phyloP scores from a whole-genome alignment of 352 stramenopile genomes.

The Globisporangium barbulae region DNA sequence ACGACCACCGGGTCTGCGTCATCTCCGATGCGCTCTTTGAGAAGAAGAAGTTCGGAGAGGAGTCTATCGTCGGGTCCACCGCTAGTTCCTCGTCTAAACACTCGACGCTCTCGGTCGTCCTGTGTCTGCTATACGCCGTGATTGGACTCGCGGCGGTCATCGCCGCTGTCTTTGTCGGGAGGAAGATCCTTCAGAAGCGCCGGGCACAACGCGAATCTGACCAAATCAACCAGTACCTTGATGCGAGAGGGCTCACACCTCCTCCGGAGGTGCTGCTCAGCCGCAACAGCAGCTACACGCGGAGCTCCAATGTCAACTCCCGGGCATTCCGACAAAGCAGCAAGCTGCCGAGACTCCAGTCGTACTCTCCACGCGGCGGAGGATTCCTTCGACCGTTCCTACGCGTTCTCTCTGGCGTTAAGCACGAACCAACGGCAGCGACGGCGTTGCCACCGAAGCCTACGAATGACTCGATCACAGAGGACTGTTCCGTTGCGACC shows the following conservation, averaged over 20 bases:
- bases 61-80: background rate
- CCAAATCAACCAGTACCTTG: slow-evolving; percentile 11
- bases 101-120: background rate
- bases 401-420: slow-evolving; percentile 12
- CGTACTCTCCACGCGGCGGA: slow-evolving; percentile 1
- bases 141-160: slow-evolving; percentile 14
- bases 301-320: background rate
- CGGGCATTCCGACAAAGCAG: background rate
- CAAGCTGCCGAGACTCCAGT: slow-evolving; percentile 10
- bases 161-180: slow-evolving; percentile 15
- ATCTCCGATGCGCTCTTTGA: slow-evolving; percentile 16
- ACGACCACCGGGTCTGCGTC: slow-evolving; percentile 15
- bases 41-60: slow-evolving; percentile 10
- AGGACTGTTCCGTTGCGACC: background rate
- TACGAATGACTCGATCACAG: background rate
- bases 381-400: slow-evolving; percentile 14
- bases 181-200: slow-evolving; percentile 15
- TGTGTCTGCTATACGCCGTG: slow-evolving; percentile 7
- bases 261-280: background rate
- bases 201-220: slow-evolving; percentile 21
- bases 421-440: slow-evolving; percentile 6
- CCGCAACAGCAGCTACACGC: background rate
- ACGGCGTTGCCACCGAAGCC: background rate
- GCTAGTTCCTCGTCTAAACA: background rate
- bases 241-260: slow-evolving; percentile 9